Base-by-base conservation (phyloP, 345 rosid species). In the Sisymbrium altissimum region DNA sequence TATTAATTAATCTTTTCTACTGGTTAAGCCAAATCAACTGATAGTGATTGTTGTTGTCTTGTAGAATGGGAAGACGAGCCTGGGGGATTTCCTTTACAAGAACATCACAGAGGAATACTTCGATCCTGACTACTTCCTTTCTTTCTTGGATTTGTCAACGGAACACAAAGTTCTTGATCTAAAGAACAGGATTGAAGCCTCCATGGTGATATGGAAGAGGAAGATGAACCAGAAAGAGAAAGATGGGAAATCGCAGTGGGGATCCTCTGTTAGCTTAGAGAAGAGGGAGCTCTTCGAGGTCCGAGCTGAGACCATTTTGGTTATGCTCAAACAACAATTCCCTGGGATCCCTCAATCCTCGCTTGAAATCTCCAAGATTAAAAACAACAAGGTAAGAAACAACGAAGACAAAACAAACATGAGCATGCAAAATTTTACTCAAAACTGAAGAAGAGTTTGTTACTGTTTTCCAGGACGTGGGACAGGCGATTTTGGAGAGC, bases 281-380 rank as follows among this genome's bases (percentile, higher is more conserved):
- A 94, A 92, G 71, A 85, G 99, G 56, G 99, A 89, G 77, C 87
- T 89, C 59, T 90, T 94, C 19, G 99, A 92, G 76, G 97, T 88
- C 68, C 81, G 99, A 75, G 97, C 92, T 25, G 97, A 88, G 79
- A 87, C 91, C 48, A 84, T 94, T 56, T 43, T 94, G 49, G 84
- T 85, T 73, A 54, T 91, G 30, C 81, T 94, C 77, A 94, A 88
- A 69, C 97, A 91, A 25, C 83, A 81, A 2, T 94, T 82, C 66
- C 99, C 97, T 0, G 93, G 97, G 35, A 30, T 86, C 36, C 88
- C 99, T 11, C 99, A 94, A 65, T 94, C 99, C 17, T 66, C 89
- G 5, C 88, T 94, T 2, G 97, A 91, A 65, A 78, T 87, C 79
- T 86, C 90, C 79, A 94, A 92, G 84, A 88, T 94, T 66, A 88